Percentiles rank a stretch among this genome's conserved stretches.
phyloP scores from a whole-genome alignment of 139 green algal genomes.

The Eudorina sp. region DNA sequence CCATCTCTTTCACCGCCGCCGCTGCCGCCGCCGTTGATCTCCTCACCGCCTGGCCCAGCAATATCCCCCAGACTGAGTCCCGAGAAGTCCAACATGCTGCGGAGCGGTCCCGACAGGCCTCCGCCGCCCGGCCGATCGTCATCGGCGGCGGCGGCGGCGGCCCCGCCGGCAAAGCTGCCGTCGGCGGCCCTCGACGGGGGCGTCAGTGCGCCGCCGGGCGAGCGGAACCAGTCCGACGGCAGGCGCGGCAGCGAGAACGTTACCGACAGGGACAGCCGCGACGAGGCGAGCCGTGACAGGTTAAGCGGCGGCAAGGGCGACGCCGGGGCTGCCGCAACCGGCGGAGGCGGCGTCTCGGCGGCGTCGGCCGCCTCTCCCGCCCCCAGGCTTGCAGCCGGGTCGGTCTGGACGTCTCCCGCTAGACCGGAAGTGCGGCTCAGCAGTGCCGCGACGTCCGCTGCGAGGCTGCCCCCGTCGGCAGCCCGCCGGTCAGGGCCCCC shows the following conservation, averaged over 20 bases:
- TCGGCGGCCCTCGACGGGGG: not conserved
- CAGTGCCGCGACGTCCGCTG: not conserved
- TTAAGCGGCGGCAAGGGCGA: not conserved
- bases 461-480: not conserved
- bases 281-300: not conserved
- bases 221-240: not conserved
- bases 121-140: not conserved
- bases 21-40: not conserved
- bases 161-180: not conserved
- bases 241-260: not conserved
- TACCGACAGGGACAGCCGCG: not conserved
- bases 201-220: not conserved
- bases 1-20: not conserved
- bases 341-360: not conserved
- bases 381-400: not conserved
- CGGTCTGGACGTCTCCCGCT: too few relatives aligned
- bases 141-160: not conserved
- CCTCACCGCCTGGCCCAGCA: too few relatives aligned
- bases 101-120: not conserved
- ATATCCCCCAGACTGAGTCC: not conserved
- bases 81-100: not conserved
- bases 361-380: not conserved
- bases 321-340: not conserved
- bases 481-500: not conserved
- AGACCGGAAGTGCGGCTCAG: too few relatives aligned